Evolutionary conservation across 495 filamentous ascomycete species (phyloP).

Genomic region (Beverwykella pulmonaria): DNA sequence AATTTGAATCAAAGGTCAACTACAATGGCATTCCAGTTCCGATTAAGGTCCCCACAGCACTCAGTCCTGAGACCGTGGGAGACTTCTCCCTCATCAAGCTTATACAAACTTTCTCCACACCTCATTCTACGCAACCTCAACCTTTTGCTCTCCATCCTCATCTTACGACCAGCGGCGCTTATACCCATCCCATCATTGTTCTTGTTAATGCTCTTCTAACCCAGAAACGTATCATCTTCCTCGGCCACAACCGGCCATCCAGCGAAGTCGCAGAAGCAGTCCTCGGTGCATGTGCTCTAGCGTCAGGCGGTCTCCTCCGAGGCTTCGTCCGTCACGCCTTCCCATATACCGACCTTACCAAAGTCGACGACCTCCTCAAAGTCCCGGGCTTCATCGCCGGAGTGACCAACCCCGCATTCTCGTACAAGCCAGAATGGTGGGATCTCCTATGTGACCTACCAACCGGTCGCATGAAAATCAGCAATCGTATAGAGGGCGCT

Average conservation of each 20-base stretch:
- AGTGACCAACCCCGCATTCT: constrained; percentile 96
- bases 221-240: constrained; percentile 93
- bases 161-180: constrained; percentile 85
- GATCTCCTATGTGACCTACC: constrained; percentile 93
- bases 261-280: constrained; percentile 95
- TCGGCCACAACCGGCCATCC: constrained; percentile 91
- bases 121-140: constrained; percentile 79
- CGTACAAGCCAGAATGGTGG: constrained; percentile 96
- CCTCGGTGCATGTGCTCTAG: constrained; percentile 87
- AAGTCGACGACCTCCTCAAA: constrained; percentile 92
- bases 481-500: constrained; percentile 72
- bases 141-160: constrained; percentile 87
- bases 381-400: constrained; percentile 98
- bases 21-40: constrained; percentile 96
- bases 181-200: constrained; percentile 77
- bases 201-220: constrained; percentile 83
- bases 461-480: constrained; percentile 92
- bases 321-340: constrained; percentile 98
- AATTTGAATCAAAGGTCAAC: constrained; percentile 90
- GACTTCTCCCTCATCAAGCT: constrained; percentile 98
- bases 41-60: constrained; percentile 89
- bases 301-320: constrained; percentile 88
- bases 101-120: constrained; percentile 85
- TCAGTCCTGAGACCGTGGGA: constrained; percentile 93
- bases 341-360: constrained; percentile 96